Evolutionary conservation across 306 rosid genomes (phyloP).

Genomic region (Calophaca sinica): DNA sequence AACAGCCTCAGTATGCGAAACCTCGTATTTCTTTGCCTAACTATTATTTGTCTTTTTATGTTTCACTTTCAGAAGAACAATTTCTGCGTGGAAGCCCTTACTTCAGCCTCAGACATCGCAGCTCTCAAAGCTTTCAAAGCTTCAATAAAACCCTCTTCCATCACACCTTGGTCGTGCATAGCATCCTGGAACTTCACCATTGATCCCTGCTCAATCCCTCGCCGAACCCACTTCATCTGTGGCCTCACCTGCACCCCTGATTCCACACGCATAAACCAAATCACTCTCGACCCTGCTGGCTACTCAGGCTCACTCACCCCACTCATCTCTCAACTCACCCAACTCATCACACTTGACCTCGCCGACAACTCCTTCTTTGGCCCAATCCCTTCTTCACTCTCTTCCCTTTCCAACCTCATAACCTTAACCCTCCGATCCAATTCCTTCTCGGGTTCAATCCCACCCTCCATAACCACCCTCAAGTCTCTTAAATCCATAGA

Average conservation of each 20-base stretch:
- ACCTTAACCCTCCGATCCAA: conserved; percentile 75
- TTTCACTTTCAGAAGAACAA: conserved; percentile 25
- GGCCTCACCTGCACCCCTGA: conserved; percentile 75
- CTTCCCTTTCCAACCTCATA: conserved; percentile 69
- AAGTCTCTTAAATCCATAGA: conserved; percentile 68
- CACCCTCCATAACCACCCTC: conserved; percentile 60
- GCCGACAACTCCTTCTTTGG: conserved; percentile 77
- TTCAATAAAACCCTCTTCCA: conserved; percentile 73
- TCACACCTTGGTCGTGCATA: conserved; percentile 73
- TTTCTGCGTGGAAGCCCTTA: conserved; percentile 49
- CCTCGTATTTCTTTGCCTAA: conserved; percentile 29
- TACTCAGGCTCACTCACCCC: conserved; percentile 84
- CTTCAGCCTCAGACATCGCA: conserved; percentile 65
- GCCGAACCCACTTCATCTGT: conserved; percentile 77
- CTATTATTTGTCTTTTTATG: conserved; percentile 7
- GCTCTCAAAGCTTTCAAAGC: conserved; percentile 86
- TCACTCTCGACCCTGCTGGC: conserved; percentile 88
- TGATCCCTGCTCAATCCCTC: conserved; percentile 82
- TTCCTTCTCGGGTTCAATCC: conserved; percentile 65
- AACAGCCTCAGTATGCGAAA: conserved; percentile 26
- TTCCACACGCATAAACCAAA: conserved; percentile 69
- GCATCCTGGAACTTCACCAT: conserved; percentile 88
- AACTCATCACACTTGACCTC: conserved; percentile 68
- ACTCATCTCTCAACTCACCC: conserved; percentile 64
- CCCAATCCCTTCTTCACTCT: conserved; percentile 68